Evolutionary conservation across 192 early-diverging fungal species (phyloP), one percentile per base, ranked within the genome.

Genomic region (Linnemannia exigua): DNA sequence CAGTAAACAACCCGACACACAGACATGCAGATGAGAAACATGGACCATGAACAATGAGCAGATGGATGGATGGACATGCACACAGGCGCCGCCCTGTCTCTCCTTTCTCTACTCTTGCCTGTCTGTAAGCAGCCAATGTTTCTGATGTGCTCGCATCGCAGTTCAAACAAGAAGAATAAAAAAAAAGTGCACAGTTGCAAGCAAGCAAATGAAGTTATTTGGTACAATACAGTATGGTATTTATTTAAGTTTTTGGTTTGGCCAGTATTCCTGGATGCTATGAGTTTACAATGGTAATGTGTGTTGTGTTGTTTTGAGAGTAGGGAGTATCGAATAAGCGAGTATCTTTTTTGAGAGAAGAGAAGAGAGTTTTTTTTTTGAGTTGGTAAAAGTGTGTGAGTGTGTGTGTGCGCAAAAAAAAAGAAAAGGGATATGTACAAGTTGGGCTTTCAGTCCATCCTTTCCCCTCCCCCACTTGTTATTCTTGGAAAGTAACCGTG

Each of bases 261-360:
- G 41, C 41, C 41, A 44, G 41, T 44, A 44, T 44, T 63, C 58
- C 58, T 63, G 58, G 58, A 63, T 63, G 58, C 58, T 63, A 63
- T 63, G 58, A 63, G 20, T 25, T 44, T 44, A 9, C 41, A 44
- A 44, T 44, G 41, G 41, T n/a, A 12, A 28, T 9, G 25, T 9
- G 11, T 63, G 28, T 31, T 63, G 58, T 31, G 58, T 14, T 50
- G 48, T 50, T 50, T 50, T 58, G 54, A n/a, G 58, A 63, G 58
- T 63, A 63, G 58, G 58, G 58, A 63, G 58, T 63, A 63, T n/a
- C 58, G 58, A 63, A 63, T 63, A 63, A 63, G 6, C 58, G 28
- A 31, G 14, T 61, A 9, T 63, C 2, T 63, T 50, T 4, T 61
- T 63, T n/a, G 58, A 63, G 58, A 63, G 58, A 63, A 63, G 28